A percentile compares a stretch with the other conserved stretches of the same genome.
phyloP scores from a whole-genome alignment of 495 filamentous ascomycete species.

The Pseudomonodictys pantanalensis region DNA sequence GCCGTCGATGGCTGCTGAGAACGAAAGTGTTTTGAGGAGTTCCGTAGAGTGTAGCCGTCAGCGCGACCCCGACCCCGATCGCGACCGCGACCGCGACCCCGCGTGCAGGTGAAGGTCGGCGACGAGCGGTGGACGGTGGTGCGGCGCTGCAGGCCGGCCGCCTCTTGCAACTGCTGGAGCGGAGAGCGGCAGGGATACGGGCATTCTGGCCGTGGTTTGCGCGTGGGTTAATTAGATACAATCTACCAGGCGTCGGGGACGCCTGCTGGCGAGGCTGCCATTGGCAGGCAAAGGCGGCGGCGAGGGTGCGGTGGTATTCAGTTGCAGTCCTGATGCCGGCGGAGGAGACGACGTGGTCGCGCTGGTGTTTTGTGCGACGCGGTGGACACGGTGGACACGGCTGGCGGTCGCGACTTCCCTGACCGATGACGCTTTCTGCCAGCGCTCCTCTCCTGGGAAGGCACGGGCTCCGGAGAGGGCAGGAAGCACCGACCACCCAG shows the following conservation, averaged over 20 bases:
- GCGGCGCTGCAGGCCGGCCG: neutral
- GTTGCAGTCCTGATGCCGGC: neutral
- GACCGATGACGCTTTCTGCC: neutral
- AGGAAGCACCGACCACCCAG: conserved; percentile 1
- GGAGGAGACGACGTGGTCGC: neutral
- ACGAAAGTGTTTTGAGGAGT: too few species aligned
- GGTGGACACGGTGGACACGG: too few species aligned
- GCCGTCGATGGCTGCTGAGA: neutral
- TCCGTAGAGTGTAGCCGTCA: too few species aligned
- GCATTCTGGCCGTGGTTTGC: neutral
- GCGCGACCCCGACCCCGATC: too few species aligned
- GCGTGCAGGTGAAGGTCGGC: neutral
- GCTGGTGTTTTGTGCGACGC: neutral
- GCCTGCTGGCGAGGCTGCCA: too few species aligned
- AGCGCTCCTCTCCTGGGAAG: too few species aligned
- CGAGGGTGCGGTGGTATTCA: neutral
- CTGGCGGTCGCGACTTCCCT: neutral
- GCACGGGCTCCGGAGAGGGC: neutral
- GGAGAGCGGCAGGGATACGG: neutral
- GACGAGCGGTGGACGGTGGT: neutral
- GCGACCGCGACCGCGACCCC: too few species aligned
- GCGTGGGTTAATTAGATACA: conserved; percentile 23
- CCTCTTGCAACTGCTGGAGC: conserved; percentile 4
- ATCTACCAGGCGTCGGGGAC: neutral
- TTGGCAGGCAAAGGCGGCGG: neutral